These are phyloP conservation scores for Nicotiana otophora DNA, from an alignment of 257 asterid genomes.

Conservation along the genomic window DNA sequence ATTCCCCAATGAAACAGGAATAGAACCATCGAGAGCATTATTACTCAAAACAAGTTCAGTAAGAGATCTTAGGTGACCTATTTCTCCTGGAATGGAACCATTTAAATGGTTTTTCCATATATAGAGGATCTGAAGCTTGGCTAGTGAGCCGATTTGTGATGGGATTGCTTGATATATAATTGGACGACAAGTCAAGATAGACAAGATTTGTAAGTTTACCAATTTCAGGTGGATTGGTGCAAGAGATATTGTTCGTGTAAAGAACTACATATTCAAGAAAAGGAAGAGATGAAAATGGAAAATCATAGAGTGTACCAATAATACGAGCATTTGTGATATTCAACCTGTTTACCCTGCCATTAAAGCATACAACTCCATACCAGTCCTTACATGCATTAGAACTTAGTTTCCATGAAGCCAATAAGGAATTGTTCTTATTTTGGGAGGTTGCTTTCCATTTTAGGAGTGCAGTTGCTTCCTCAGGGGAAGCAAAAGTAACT, in stretches of 20 bases:
- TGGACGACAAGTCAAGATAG: background rate
- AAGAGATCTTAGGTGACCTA: background rate
- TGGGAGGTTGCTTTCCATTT: constrained; percentile 13
- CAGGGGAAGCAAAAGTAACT: background rate
- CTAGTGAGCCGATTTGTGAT: background rate
- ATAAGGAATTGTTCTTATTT: constrained; percentile 5
- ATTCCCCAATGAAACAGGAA: too few species aligned
- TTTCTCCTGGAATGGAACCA: background rate
- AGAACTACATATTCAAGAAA: constrained; percentile 18
- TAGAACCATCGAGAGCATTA: background rate
- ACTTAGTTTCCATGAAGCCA: constrained; percentile 12
- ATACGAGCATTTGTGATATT: background rate
- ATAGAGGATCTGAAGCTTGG: background rate
- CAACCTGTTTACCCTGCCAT: constrained; percentile 3
- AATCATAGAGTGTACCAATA: constrained; percentile 11
- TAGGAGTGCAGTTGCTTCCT: constrained; percentile 20
- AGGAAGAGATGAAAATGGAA: constrained; percentile 21
- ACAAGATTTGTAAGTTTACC: background rate
- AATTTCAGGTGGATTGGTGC: constrained; percentile 1
- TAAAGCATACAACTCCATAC: constrained; percentile 21
- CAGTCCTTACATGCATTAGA: constrained; percentile 5
- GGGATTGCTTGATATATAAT: constrained; percentile 13
- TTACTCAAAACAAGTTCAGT: background rate
- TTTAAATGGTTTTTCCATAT: background rate
- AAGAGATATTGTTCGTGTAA: background rate